phyloP scores from a whole-genome alignment of 345 rosid genomes.

The Lepidium africanum region DNA sequence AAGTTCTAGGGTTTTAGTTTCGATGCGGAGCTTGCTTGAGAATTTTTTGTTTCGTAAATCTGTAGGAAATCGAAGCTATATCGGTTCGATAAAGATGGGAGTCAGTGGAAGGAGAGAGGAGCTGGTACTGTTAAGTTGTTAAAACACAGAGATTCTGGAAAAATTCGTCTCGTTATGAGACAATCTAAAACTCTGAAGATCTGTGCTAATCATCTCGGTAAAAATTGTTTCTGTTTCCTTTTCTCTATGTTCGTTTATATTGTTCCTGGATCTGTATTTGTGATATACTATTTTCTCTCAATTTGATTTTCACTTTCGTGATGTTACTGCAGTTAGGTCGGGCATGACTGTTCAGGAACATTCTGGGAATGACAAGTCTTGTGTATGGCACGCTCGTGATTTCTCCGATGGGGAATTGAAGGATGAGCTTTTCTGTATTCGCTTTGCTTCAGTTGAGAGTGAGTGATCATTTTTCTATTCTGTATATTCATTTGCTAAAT shows the following conservation, averaged over 20 bases:
- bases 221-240: background rate
- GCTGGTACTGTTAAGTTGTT: constrained; percentile 79
- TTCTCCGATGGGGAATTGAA: constrained; percentile 67
- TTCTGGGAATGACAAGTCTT: constrained; percentile 67
- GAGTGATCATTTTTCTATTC: constrained; percentile 10
- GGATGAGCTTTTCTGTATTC: constrained; percentile 72
- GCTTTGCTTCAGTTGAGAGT: constrained; percentile 66
- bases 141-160: constrained; percentile 64
- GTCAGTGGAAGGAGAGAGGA: constrained; percentile 94
- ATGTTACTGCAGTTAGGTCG: constrained; percentile 32
- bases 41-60: background rate
- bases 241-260: background rate
- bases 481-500: background rate
- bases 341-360: constrained; percentile 58
- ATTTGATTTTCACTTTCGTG: background rate
- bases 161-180: constrained; percentile 82
- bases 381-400: constrained; percentile 63
- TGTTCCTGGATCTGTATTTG: background rate
- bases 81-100: constrained; percentile 73
- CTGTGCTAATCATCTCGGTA: constrained; percentile 94
- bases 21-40: background rate
- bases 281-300: background rate
- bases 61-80: constrained; percentile 79
- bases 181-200: constrained; percentile 90
- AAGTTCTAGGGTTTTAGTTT: constrained; percentile 1